Percentiles rank a stretch among this genome's conserved stretches.
Conservation (phyloP, 1,139 yeast genomes). For the Taphrina wiesneri region DNA sequence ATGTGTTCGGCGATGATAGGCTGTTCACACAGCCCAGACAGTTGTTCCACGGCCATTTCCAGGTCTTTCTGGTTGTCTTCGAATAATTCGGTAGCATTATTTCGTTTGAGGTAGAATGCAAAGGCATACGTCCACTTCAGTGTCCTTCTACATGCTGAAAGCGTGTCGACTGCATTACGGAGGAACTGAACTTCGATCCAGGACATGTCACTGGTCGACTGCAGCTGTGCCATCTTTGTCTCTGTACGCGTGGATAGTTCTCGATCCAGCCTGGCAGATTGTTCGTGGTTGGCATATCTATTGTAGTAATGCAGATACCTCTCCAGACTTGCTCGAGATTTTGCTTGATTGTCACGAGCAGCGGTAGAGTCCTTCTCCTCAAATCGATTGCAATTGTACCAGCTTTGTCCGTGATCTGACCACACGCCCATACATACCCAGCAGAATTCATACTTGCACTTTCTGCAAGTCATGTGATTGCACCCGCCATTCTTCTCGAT, state of each 20-base stretch:
- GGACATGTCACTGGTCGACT: conserved; percentile 63
- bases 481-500: conserved; percentile 53
- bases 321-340: conserved; percentile 52
- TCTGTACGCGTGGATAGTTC: conserved; percentile 65
- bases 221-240: conserved; percentile 63
- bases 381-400: conserved; percentile 68
- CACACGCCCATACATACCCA: conserved; percentile 89
- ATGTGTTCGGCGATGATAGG: conserved; percentile 44
- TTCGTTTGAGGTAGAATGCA: conserved; percentile 63
- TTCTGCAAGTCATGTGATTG: conserved; percentile 83
- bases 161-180: conserved; percentile 63
- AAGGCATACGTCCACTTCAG: conserved; percentile 91
- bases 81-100: conserved; percentile 54
- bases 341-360: conserved; percentile 46
- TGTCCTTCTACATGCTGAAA: conserved; percentile 71
- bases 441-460: conserved; percentile 79
- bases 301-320: conserved; percentile 77
- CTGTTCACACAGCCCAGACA: conserved; percentile 64
- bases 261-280: conserved; percentile 72
- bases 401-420: conserved; percentile 66
- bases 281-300: conserved; percentile 73
- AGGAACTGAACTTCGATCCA: conserved; percentile 91
- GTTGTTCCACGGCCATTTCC: conserved; percentile 72
- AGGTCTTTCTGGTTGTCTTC: conserved; percentile 75
- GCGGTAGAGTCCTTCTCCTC: conserved; percentile 50